phyloP scores from a whole-genome alignment of 2,329 filamentous ascomycete species.

The Pseudomassariella vexata region DNA sequence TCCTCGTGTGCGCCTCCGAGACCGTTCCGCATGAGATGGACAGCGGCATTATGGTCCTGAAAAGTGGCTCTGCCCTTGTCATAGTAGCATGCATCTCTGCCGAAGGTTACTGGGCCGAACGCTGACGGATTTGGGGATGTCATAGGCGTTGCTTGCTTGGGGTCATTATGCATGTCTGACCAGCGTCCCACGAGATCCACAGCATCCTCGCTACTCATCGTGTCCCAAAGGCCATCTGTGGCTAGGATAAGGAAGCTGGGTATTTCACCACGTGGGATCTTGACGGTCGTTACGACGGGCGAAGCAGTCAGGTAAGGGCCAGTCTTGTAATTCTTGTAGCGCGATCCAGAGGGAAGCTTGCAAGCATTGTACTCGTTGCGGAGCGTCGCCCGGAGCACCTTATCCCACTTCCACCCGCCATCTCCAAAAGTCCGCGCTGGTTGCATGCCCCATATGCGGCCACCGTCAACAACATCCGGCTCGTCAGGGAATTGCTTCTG shows the following conservation, averaged over 20 bases:
- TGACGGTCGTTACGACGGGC: slow-evolving; percentile 55
- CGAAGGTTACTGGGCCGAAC: slow-evolving; percentile 18
- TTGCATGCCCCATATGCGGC: slow-evolving; percentile 55
- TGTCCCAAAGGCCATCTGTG: slow-evolving; percentile 62
- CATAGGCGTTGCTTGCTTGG: slow-evolving; percentile 2
- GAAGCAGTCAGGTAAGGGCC: slow-evolving; percentile 65
- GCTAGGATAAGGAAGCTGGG: slow-evolving; percentile 60
- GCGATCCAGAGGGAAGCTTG: slow-evolving; percentile 27
- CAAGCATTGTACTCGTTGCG: slow-evolving; percentile 42
- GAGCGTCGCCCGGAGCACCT: slow-evolving; percentile 37
- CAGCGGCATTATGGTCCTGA: slow-evolving; percentile 75
- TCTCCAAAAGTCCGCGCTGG: slow-evolving; percentile 66
- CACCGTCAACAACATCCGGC: slow-evolving; percentile 47
- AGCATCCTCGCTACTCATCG: slow-evolving; percentile 49
- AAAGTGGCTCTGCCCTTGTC: slow-evolving; percentile 62
- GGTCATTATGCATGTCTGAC: slow-evolving; percentile 29
- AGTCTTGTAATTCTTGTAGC: slow-evolving; percentile 38
- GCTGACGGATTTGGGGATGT: background rate
- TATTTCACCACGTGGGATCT: slow-evolving; percentile 32
- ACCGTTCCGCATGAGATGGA: slow-evolving; percentile 75
- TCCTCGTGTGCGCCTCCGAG: slow-evolving; percentile 71
- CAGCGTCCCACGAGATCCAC: slow-evolving; percentile 53
- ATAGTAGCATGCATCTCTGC: slow-evolving; percentile 18
- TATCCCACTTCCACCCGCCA: slow-evolving; percentile 60
- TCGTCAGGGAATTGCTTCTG: slow-evolving; percentile 57